A percentile compares a stretch with the other conserved stretches of the same genome.
Evolutionary conservation across 306 rosid species (phyloP).

Genomic region (Fragaria iinumae): DNA sequence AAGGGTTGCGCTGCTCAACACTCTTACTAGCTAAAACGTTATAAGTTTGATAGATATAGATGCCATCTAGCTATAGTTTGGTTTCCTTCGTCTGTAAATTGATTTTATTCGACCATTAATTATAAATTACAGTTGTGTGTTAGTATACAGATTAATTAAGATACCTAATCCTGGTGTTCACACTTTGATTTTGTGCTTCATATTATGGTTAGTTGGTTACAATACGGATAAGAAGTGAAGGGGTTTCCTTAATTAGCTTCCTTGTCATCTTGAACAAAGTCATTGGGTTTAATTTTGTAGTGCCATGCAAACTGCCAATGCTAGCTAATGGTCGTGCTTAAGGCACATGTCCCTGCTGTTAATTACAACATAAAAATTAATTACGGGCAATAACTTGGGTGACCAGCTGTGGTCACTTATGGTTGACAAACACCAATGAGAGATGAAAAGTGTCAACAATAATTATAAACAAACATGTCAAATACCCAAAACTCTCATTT

Average conservation of each 20-base stretch:
- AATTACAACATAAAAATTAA: no score
- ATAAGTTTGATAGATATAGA: background rate
- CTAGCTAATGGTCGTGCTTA: background rate
- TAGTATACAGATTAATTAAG: background rate
- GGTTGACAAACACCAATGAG: no score
- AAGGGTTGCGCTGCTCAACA: constrained; percentile 64
- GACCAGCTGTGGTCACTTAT: no score
- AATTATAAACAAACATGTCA: no score
- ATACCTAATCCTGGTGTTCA: background rate
- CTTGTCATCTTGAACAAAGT: background rate
- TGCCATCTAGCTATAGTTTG: constrained; percentile 2
- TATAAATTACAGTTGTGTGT: background rate
- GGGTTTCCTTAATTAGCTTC: no score
- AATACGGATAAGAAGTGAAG: background rate
- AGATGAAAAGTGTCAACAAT: no score
- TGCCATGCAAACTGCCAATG: background rate
- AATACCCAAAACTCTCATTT: no score
- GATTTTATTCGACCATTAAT: background rate
- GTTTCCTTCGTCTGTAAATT: background rate
- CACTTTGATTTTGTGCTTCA: background rate
- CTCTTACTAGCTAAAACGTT: constrained; percentile 32
- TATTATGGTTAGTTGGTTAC: background rate
- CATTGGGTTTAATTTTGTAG: background rate
- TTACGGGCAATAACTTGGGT: no score
- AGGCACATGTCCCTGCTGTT: background rate